A percentile compares a stretch with the other conserved stretches of the same genome.
Conservation (phyloP, 768 basidiomycete species). For the Xerocomellus chrysenteron region DNA sequence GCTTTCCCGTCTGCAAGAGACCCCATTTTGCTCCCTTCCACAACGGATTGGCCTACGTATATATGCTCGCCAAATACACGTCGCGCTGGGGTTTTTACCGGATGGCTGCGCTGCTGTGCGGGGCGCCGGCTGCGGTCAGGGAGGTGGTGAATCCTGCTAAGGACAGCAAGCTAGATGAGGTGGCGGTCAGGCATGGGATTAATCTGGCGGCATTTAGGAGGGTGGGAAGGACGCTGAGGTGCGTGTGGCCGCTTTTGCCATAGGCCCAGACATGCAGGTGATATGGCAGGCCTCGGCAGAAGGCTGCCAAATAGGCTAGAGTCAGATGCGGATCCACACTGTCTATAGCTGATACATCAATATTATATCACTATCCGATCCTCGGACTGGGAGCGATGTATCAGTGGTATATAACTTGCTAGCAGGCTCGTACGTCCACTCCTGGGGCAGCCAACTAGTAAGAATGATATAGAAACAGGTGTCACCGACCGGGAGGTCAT, state of each 20-base stretch:
- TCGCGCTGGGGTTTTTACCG: conserved; percentile 8
- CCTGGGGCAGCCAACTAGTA: background rate
- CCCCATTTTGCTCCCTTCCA: conserved; percentile 2
- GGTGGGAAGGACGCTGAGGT: conserved; percentile 4
- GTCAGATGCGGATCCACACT: too few relatives aligned
- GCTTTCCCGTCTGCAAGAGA: conserved; percentile 4
- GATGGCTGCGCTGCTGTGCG: conserved; percentile 4
- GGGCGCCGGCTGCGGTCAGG: conserved; percentile 4
- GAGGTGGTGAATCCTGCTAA: conserved; percentile 10
- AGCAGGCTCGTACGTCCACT: background rate
- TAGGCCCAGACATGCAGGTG: conserved; percentile 4
- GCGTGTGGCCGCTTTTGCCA: conserved; percentile 8
- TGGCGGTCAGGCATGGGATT: conserved; percentile 1
- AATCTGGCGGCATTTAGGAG: conserved; percentile 3
- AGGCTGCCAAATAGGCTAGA: background rate
- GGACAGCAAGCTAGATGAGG: conserved; percentile 6
- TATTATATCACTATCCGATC: background rate
- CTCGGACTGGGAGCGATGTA: background rate
- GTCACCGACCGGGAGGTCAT: background rate
- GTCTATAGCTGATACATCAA: too few relatives aligned
- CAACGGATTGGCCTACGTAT: conserved; percentile 5
- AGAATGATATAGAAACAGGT: background rate
- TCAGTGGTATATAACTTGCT: background rate
- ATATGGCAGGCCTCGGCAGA: background rate
- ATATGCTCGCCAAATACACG: conserved; percentile 7